A percentile compares a stretch with the other conserved stretches of the same genome.
These are phyloP conservation scores for Cyclotella baltica DNA, from an alignment of 108 stramenopile genomes.

Conservation along the genomic window DNA sequence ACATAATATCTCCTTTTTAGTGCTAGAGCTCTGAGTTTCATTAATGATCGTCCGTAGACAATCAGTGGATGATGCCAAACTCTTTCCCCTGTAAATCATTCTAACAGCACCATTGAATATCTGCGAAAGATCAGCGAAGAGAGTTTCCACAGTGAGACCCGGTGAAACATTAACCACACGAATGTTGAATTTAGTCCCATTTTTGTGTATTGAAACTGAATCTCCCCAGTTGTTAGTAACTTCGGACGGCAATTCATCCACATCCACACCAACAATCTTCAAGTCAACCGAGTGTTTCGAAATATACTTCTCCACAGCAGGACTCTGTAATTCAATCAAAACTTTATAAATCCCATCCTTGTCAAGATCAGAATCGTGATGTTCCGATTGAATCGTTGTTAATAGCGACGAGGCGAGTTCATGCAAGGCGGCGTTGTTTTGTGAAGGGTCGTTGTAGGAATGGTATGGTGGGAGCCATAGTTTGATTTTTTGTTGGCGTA, in stretches of 20 bases:
- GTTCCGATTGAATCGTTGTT: neutral
- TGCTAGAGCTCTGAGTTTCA: neutral
- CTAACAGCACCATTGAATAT: slow-evolving; percentile 7
- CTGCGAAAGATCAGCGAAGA: slow-evolving; percentile 4
- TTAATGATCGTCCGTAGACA: neutral
- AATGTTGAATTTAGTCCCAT: neutral
- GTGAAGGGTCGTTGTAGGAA: neutral
- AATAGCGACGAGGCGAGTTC: neutral
- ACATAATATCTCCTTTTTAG: slow-evolving; percentile 1
- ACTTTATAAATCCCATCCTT: slow-evolving; percentile 4
- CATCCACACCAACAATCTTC: slow-evolving; percentile 11
- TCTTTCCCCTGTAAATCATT: slow-evolving; percentile 26
- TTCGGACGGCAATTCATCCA: neutral
- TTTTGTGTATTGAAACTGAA: neutral
- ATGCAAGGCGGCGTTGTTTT: neutral
- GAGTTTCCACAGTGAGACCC: neutral
- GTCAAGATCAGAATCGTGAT: neutral
- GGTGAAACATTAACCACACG: neutral
- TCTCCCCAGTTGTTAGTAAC: neutral
- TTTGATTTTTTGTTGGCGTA: slow-evolving; percentile 31
- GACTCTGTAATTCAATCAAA: slow-evolving; percentile 21
- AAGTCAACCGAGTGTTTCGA: neutral
- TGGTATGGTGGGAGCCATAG: slow-evolving; percentile 30
- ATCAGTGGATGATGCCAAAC: neutral
- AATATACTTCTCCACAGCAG: slow-evolving; percentile 26